Percentiles rank a stretch among this genome's conserved stretches.
phyloP scores from a whole-genome alignment of 2,329 filamentous ascomycete genomes.

The Aspergillus pseudoterreus region DNA sequence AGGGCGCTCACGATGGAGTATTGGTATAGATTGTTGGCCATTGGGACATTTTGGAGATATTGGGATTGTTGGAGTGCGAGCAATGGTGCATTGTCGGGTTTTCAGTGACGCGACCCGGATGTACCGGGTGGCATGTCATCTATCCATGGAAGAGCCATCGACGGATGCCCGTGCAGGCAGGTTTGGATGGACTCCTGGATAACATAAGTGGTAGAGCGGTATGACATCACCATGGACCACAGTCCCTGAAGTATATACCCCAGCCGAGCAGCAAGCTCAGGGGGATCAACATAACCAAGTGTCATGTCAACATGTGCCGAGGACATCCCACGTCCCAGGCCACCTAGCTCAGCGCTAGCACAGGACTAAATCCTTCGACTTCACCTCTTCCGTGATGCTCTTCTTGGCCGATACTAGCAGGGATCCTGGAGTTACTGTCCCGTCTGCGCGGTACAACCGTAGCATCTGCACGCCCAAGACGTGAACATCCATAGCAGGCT shows the following conservation, averaged over 20 bases:
- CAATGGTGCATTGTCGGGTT: neutral
- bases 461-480: neutral
- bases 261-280: too few species aligned
- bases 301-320: neutral
- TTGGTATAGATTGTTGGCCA: constrained; percentile 33
- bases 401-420: neutral
- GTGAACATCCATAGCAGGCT: neutral
- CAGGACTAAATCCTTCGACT: neutral
- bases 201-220: too few species aligned
- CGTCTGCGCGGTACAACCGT: neutral
- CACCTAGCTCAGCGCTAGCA: neutral
- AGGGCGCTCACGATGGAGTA: constrained; percentile 43
- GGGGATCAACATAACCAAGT: too few species aligned
- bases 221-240: too few species aligned
- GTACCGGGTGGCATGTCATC: too few species aligned
- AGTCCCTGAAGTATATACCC: too few species aligned
- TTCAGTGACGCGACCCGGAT: too few species aligned
- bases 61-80: neutral
- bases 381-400: neutral
- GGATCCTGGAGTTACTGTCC: neutral
- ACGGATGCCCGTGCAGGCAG: too few species aligned
- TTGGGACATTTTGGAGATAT: neutral
- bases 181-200: too few species aligned
- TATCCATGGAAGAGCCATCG: too few species aligned
- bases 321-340: neutral